phyloP scores from a whole-genome alignment of 768 basidiomycete genomes.

The Mycena metata region DNA sequence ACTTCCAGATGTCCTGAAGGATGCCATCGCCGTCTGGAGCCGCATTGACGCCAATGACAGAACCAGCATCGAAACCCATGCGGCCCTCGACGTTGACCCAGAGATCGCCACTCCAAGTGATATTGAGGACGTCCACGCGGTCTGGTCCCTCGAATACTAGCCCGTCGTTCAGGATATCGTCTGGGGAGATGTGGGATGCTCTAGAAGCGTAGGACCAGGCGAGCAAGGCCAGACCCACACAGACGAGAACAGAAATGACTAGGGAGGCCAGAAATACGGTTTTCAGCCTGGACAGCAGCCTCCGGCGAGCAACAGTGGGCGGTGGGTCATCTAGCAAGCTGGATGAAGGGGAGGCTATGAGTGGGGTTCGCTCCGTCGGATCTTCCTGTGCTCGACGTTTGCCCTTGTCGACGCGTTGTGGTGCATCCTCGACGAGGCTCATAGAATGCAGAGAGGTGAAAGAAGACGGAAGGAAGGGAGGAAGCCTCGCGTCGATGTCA shows the following conservation, averaged over 20 bases:
- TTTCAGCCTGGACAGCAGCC: conserved; percentile 54
- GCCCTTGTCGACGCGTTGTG: conserved; percentile 59
- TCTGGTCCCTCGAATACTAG: conserved; percentile 73
- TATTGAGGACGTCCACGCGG: conserved; percentile 71
- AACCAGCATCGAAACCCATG: conserved; percentile 78
- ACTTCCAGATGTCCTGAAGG: conserved; percentile 69
- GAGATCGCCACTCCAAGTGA: conserved; percentile 68
- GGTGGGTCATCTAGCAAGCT: conserved; percentile 39
- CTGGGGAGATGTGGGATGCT: conserved; percentile 65
- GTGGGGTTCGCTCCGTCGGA: conserved; percentile 67
- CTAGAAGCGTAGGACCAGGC: conserved; percentile 77
- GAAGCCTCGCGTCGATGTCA: conserved; percentile 16
- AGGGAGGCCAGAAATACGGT: conserved; percentile 73
- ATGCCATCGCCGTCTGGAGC: conserved; percentile 58
- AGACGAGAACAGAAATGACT: conserved; percentile 59
- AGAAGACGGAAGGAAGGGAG: neutral
- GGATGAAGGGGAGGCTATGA: conserved; percentile 60
- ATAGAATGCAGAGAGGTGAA: conserved; percentile 3
- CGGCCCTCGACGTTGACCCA: conserved; percentile 70
- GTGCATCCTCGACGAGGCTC: conserved; percentile 31
- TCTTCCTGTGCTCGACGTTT: conserved; percentile 59
- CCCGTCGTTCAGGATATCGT: conserved; percentile 69
- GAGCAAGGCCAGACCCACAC: conserved; percentile 62
- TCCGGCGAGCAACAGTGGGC: conserved; percentile 45
- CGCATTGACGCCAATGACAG: conserved; percentile 67